A percentile compares a stretch with the other conserved stretches of the same genome.
phyloP scores from a whole-genome alignment of 768 basidiomycete species.

The Serendipita sp. region DNA sequence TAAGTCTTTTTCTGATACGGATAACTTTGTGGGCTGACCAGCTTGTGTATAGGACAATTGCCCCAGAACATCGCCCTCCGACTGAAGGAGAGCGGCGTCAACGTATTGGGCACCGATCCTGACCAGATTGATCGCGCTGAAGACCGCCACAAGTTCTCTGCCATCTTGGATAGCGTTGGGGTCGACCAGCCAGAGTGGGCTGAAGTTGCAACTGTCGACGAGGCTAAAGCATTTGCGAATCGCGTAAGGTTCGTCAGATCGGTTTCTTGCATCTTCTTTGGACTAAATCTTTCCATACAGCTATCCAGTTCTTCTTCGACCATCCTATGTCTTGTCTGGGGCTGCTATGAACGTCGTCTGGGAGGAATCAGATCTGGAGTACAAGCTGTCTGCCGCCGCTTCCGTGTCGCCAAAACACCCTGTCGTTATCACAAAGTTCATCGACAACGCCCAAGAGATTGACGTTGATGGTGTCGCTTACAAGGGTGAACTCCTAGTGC shows the following conservation, averaged over 20 bases:
- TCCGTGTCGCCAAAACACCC: conserved; percentile 93
- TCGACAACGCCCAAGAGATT: conserved; percentile 93
- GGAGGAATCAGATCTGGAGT: conserved; percentile 75
- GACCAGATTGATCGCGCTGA: conserved; percentile 91
- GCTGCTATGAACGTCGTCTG: conserved; percentile 99
- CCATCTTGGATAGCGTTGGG: conserved; percentile 82
- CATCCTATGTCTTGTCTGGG: conserved; percentile 95
- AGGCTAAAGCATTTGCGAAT: conserved; percentile 80
- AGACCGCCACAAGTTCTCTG: conserved; percentile 98
- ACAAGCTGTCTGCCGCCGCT: conserved; percentile 93
- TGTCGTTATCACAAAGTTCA: conserved; percentile 98
- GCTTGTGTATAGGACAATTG: conserved; percentile 51
- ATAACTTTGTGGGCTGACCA: conserved; percentile 1
- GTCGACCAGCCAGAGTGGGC: conserved; percentile 97
- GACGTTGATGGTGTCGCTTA: conserved; percentile 95
- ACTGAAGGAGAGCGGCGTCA: conserved; percentile 78
- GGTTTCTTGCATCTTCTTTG: neutral
- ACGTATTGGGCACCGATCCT: conserved; percentile 95
- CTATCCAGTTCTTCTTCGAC: conserved; percentile 95
- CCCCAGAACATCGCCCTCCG: conserved; percentile 98
- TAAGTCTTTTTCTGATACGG: conserved; percentile 22
- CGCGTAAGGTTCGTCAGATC: conserved; percentile 49
- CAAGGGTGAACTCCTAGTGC: conserved; percentile 79
- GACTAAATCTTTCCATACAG: conserved; percentile 22
- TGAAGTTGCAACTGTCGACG: conserved; percentile 74